Base-by-base conservation (phyloP, 2,329 filamentous ascomycete genomes). In the Botrytis pseudocinerea region DNA sequence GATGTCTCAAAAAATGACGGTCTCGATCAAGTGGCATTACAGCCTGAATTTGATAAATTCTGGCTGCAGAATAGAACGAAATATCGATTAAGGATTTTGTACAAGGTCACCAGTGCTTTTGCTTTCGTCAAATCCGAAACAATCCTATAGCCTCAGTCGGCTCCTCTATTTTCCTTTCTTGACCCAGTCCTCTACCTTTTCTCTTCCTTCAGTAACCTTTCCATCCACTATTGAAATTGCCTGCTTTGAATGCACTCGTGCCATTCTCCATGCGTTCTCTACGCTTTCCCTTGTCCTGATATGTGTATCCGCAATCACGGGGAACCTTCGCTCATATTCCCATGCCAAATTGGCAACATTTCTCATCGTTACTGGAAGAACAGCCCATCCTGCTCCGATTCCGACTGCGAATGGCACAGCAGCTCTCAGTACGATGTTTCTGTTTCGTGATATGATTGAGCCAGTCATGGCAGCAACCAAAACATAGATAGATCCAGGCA, bases 391-490 rank as follows among this genome's bases (percentile, higher is more conserved):
- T 73, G 94, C 93, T 72, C 90, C 90, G 76, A 97, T 85, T 77
- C 95, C 96, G 61, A 98, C 89, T 32, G 91, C 90, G 68, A 95
- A 83, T 18, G 96, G 96, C 2, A 93, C 87, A 2, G 91, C 86
- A 71, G 91, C 90, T 77, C 96, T 91, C 71, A 99, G 85, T 75
- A 97, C 82, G 76, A 98, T 87, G 82, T 92, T 95, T 78, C 95
- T 91, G 86, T 97, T 97, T 76, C 95, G 90, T 72, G 93, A 90
- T 72, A 98, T 86, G 82, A 99, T 98, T 83, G 90, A 94, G 78
- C 95, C 96, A 51, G 96, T 93, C 95, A 99, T 98, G 79, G 93
- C 91, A 60, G 95, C 92, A 65, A 99, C 95, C 44, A 98, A 88
- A 64, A 98, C 94, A 84, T 98, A 98, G 78, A 98, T 90, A 74